These are phyloP conservation scores for Ploettnerulaceae sp. DNA, from an alignment of 2,329 filamentous ascomycete species.

Conservation along the genomic window DNA sequence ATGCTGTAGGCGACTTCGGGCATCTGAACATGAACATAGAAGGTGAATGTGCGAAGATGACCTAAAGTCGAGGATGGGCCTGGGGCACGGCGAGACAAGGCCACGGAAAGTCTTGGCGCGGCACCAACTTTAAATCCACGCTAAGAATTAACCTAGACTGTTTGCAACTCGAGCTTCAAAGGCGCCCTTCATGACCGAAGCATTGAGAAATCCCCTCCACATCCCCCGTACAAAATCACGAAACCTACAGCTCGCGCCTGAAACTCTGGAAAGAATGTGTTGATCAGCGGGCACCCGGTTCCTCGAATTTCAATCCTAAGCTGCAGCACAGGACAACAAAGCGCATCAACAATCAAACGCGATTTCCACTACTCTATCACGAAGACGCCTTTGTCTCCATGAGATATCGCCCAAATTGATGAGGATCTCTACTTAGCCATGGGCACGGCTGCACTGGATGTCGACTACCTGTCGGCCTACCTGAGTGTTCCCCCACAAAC, in stretches of 20 bases:
- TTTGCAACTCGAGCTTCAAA: conserved; percentile 7
- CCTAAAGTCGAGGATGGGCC: background rate
- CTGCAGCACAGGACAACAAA: background rate
- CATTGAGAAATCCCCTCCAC: background rate
- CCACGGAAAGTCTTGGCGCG: background rate
- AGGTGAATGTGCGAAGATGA: background rate
- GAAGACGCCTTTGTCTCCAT: conserved; percentile 9
- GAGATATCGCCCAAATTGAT: conserved; percentile 20
- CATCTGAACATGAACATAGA: conserved; percentile 11
- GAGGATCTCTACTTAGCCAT: conserved; percentile 39
- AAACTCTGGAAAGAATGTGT: conserved; percentile 1
- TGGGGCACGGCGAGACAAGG: background rate
- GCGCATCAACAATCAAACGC: conserved; percentile 12
- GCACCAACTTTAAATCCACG: background rate
- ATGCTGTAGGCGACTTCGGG: conserved; percentile 8
- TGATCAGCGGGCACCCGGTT: background rate
- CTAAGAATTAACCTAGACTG: conserved; percentile 1
- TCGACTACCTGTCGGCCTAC: conserved; percentile 68
- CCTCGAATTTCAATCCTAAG: background rate
- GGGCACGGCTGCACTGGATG: conserved; percentile 60
- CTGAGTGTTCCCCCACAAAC: conserved; percentile 63
- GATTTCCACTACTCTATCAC: conserved; percentile 4
- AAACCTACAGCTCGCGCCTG: background rate
- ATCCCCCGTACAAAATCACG: background rate
- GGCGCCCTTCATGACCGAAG: background rate